Evolutionary conservation across 192 early-diverging fungal genomes (phyloP), one percentile per base, ranked within the genome.

Genomic region (Rhizophagus sp.): DNA sequence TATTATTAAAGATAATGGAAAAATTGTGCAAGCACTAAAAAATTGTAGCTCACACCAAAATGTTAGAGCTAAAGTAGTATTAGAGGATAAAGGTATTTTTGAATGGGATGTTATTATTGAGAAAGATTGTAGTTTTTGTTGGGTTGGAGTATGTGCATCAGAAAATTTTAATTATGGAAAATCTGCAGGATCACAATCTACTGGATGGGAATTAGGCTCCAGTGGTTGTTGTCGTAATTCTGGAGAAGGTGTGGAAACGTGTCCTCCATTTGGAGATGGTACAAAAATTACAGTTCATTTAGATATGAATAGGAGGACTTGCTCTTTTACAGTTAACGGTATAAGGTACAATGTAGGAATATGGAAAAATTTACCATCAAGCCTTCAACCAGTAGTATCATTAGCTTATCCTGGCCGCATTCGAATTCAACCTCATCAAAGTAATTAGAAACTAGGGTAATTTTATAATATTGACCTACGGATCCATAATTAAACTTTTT

Each of bases 41-140:
- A 30, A 30, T 41, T 6, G 1, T 47, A 36, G 5, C 2, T 3
- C 8, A 3, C 15, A 17, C 25, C 57, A 76, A 64, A 50, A n/a
- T 62, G 34, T 63, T 24, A 62, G 75, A 50, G 22, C 61, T 22
- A 62, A 64, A 6, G 8, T 41, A 2, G 1, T 25, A 24, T 39
- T 76, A 7, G 1, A 17, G 8, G 19, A 44, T 10, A 4, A 44
- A 1, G 30, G 30, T 24, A 24, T 41, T 11, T 63, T 63, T 65
- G 75, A 76, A 76, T 76, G 75, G 75, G 62, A 76, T 47, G 19
- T 76, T 44, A 25, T 76, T 41, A 64, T 76, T 25, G 75, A 64
- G n/a, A 33, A 47, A 76, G 24, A 17, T 24, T 62, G 62, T 36
- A 1, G 0, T 11, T 30, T 3, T 10, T 6, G 12, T 15, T 64